Evolutionary conservation across 305 asterid species (phyloP), one percentile per base, ranked within the genome.

Genomic region (Ajuga reptans): DNA sequence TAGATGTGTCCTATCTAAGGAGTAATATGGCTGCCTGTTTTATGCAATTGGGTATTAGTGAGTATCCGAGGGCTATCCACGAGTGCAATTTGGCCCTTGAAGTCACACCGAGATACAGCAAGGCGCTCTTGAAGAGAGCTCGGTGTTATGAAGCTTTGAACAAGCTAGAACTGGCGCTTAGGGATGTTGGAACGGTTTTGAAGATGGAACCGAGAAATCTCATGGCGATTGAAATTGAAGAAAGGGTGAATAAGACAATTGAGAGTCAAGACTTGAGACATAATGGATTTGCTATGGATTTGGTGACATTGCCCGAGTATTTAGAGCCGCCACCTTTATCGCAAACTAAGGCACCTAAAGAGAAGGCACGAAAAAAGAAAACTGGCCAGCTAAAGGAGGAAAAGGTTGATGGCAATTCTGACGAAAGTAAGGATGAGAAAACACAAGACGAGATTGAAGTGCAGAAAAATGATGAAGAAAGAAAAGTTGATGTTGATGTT

Each of bases 1-100:
- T 88, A 49, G 96, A 92, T 17, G 95, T 89, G 1, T 85, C 96
- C 6, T 72, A 76, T 75, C 85, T 92, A 14, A 85, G 91, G 71
- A 87, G 95, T 58, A 89, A 89, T 76, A 82, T 92, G 85, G 98
- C 98, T 0, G 89, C 86, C 1, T 89, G 96, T 64, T 88, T 84
- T 76, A 89, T 89, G 96, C 96, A 92, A 76, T 72, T 86, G 80
- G 96, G 98, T 6, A 75, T 87, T 9, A 76, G 78, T 34, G 98
- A 92, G 82, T 92, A 81, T 52, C 96, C 96, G 5, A 84, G 80
- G 82, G 98, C 96, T 0, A 86, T 92, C 50, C 92, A 81, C 6
- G 95, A 87, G 81, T 92, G 96, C 75, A 89, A 89, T 83, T 80
- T 92, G 77, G 90, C 98, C 42, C 96, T 92, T 53, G 95, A 89